Evolutionary conservation across 768 basidiomycete species (phyloP), one percentile per base, ranked within the genome.

Genomic region (Nevesoporus exiguus): DNA sequence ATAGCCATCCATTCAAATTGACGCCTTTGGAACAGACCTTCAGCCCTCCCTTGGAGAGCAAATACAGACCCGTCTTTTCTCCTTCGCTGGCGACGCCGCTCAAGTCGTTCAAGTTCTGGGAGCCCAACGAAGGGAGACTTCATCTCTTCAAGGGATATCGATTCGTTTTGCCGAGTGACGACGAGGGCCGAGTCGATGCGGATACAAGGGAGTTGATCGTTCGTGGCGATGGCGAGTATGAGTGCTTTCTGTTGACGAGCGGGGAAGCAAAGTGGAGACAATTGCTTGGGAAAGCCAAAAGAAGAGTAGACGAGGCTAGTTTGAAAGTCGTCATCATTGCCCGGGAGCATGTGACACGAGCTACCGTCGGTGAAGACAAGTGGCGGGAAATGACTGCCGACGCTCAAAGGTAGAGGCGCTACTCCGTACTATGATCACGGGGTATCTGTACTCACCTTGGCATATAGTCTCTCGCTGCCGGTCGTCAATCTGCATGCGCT

Each of bases 141-240:
- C 74, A 76, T 44, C 72, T 91, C 61, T 74, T 90, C 30, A 65
- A 68, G 6, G 66, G 68, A 0, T 79, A 74, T 55, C 75, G 83
- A 8, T 88, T 90, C 61, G 62, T 90, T 7, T 82, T 84, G 49
- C 71, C 84, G 6, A 78, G 79, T 2, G 85, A 86, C 59, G 80
- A 76, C 45, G 74, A 74, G 0, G 73, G 78, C n/a, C 76, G 81
- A 34, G 63, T 75, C 0, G 77, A 79, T 19, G 66, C 10, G 7
- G 80, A 81, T 22, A 68, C 82, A 22, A 74, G 76, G 51, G 82
- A 82, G 15, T 64, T 88, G 40, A 73, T 89, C 47, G 71, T 72
- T 46, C 71, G 80, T 31, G 87, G 81, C 0, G 80, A 77, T 15
- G 88, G 81, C 0, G 74, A 78, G n/a, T 77, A 83, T 45, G 87